Base-by-base conservation (phyloP, 139 green algal species). In the Astrephomene gubernaculifera region DNA sequence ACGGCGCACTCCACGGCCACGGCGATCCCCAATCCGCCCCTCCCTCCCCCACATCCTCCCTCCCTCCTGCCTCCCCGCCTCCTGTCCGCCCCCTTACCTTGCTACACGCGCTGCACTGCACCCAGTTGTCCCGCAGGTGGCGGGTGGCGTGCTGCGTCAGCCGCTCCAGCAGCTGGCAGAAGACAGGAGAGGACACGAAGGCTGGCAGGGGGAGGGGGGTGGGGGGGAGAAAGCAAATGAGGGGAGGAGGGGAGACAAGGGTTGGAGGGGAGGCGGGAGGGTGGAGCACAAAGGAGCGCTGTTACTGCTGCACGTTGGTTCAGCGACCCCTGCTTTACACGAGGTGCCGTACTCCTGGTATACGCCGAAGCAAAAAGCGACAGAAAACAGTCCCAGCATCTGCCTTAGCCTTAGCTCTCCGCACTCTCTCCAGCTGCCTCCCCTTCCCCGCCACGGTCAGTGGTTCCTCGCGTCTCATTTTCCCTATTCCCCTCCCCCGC, bases 91-190 rank as follows among this genome's bases (percentile, higher is more conserved):
- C 39, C 8, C 75, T 17, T 21, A 82, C 75, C 83, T 91, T 90
- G 57, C 67, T 38, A 65, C 94, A 97, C 0, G 41, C 22, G 83
- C 82, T 94, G 90, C 94, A 97, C 86, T 96, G 89, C 44, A 95
- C 81, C 94, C 94, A 97, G 83, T 95, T 92, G 73, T 96, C 93
- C 19, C 94, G 79, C 29, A 94, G 81, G 74, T 95, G 71, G 81
- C 92, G 44, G 25, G 89, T 83, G 7, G 92, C 78, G 64, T 93
- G 90, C 35, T 70, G 49, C 24, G 87, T 45, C 81, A 96, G 82
- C 0, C 94, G 86, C 24, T 70, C 79, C 63, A 96, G 83, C 65
- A 96, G 90, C 25, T 52, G 27, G 21, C 54, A 81, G 87, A 95
- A 97, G 9, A 60, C 83, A 33, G 53, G 31, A 25, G 49, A 90